These are phyloP conservation scores for Blastocrithidia nonstop DNA, from an alignment of 208 protist genomes.

Conservation along the genomic window DNA sequence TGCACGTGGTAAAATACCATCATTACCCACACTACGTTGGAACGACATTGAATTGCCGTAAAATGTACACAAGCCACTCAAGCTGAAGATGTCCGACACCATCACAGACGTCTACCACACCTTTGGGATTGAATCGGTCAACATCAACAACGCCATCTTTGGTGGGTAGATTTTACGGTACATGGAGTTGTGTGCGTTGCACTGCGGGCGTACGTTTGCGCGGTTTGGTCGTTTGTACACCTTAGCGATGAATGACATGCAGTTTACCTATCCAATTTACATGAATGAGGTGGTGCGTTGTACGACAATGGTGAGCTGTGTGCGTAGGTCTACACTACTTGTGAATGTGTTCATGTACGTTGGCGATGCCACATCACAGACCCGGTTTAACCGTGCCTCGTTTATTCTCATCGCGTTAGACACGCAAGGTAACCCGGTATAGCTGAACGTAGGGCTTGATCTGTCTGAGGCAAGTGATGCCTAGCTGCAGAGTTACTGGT, in stretches of 20 bases:
- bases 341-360: conserved; percentile 63
- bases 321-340: conserved; percentile 83
- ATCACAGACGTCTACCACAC: conserved; percentile 52
- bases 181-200: conserved; percentile 82
- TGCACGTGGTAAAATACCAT: no score
- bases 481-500: no score
- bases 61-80: conserved; percentile 34
- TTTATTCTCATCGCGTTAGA: conserved; percentile 78
- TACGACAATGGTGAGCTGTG: conserved; percentile 70
- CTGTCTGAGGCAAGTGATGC: no score
- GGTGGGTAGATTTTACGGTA: conserved; percentile 82
- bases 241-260: conserved; percentile 79
- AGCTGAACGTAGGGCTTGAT: no score
- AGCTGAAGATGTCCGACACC: conserved; percentile 36
- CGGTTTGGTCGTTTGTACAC: conserved; percentile 73
- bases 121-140: conserved; percentile 73
- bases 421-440: no score
- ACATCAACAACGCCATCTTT: conserved; percentile 89
- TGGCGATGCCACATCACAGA: conserved; percentile 18
- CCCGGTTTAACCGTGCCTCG: conserved; percentile 71
- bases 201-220: conserved; percentile 81
- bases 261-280: conserved; percentile 72
- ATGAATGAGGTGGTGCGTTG: conserved; percentile 74
- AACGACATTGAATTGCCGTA: conserved; percentile 41
- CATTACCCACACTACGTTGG: conserved; percentile 15